Base-by-base conservation (phyloP, 306 rosid genomes). In the Alnus rubra region DNA sequence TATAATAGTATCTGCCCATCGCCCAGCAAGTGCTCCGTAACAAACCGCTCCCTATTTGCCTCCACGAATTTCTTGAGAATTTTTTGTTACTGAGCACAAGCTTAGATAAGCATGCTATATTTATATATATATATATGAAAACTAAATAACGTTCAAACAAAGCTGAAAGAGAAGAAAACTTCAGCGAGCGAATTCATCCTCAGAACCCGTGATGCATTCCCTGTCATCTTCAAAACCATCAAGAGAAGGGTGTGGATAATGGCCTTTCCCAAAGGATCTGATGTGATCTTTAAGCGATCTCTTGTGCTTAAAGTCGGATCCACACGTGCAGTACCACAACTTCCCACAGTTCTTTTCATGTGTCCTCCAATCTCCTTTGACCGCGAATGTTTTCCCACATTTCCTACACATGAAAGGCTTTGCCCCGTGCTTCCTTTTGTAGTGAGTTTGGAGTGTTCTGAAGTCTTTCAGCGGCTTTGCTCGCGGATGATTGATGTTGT, bases 281-380 rank as follows among this genome's bases (percentile, higher is more conserved):
- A 95, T 83, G 19, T 92, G 98, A 59, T 95, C 98, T 71, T 92
- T 95, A 28, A 95, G 98, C 0, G 98, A 95, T 49, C 98, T 81
- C 31, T 95, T 95, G 87, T 95, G 98, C 73, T 95, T 95, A 76
- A 92, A 92, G 71, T 95, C 98, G 0, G 98, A 92, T n/a, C 98
- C 98, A 74, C 98, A 95, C 39, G 88, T 82, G 85, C 98, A 95
- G 81, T 88, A 95, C 98, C 98, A 95, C 1, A 95, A 80, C 85
- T 92, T 95, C 16, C 98, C 98, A 71, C 98, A 94, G 73, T 94
- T 94, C 86, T 94, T 94, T 81, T 94, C 98, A 39, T 94, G 98
- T 48, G 98, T 94, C 84, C 98, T 85, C 98, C 98, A 94, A 59
- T 94, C 98, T 9, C 98, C 97, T 86, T 94, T 94, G 0, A 94